Evolutionary conservation across 192 early-diverging fungal genomes (phyloP).

Genomic region (Coemansia sp.): DNA sequence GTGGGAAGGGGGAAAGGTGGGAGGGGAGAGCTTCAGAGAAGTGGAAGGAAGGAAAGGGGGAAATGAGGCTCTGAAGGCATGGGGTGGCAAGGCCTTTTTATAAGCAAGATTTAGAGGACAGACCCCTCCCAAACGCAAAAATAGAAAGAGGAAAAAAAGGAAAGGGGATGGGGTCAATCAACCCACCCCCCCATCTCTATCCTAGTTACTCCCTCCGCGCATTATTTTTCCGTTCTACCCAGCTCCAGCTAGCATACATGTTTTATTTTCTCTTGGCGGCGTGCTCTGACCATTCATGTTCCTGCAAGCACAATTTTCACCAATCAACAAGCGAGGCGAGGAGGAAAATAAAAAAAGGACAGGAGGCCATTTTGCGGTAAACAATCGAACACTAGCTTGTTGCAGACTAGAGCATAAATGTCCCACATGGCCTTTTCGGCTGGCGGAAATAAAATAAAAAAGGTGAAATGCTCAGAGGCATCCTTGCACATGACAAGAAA

Average conservation of each 20-base stretch:
- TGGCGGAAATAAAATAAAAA: background rate
- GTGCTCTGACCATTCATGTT: conserved; percentile 1
- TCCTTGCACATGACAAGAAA: too few species aligned
- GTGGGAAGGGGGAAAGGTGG: background rate
- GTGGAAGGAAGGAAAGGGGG: background rate
- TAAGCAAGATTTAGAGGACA: background rate
- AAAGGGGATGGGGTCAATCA: background rate
- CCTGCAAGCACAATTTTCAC: conserved; percentile 1
- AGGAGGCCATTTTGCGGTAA: background rate
- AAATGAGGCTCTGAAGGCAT: background rate
- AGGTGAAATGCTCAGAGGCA: too few species aligned
- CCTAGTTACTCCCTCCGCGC: background rate
- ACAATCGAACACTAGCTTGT: background rate
- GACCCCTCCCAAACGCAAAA: background rate
- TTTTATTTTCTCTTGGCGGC: background rate
- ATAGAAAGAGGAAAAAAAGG: too few species aligned
- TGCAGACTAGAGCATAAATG: background rate
- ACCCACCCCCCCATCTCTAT: background rate
- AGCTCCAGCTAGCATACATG: background rate
- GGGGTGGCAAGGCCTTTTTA: background rate
- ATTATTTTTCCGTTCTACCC: background rate
- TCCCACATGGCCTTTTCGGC: background rate
- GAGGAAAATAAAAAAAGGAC: background rate
- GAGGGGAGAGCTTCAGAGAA: conserved; percentile 1
- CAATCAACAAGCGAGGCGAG: too few species aligned